Conservation (phyloP, 495 filamentous ascomycete species). For the Hypoxylon lenormandii region DNA sequence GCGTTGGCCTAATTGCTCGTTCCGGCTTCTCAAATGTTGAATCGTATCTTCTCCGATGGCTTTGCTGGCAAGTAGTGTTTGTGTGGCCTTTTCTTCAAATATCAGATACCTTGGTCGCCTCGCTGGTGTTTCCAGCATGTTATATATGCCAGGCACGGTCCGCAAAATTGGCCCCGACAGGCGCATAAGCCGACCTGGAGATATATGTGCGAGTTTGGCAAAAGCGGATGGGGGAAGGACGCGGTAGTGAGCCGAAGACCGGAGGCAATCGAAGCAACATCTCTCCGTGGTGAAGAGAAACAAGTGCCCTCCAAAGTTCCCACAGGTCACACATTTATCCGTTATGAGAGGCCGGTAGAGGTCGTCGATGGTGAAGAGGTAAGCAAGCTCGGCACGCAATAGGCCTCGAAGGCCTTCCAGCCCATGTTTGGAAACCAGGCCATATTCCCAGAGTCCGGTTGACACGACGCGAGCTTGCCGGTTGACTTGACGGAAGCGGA, state of each 20-base stretch:
- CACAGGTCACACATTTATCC: constrained; percentile 16
- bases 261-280: constrained; percentile 22
- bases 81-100: not conserved
- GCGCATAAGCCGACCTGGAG: not conserved
- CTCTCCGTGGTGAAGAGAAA: constrained; percentile 20
- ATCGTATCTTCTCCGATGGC: not conserved
- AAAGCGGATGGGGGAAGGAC: constrained; percentile 8
- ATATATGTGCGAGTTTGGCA: constrained; percentile 14
- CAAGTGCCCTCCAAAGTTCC: constrained; percentile 16
- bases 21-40: not conserved
- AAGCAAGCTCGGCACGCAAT: constrained; percentile 14
- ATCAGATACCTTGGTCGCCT: not conserved
- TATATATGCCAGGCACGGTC: constrained; percentile 9
- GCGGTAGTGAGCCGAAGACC: constrained; percentile 7
- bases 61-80: not conserved
- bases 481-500: constrained; percentile 18
- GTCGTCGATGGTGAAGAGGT: constrained; percentile 12
- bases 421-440: constrained; percentile 10
- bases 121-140: not conserved
- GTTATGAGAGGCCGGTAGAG: constrained; percentile 22
- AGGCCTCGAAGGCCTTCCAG: constrained; percentile 23
- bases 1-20: not conserved
- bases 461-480: constrained; percentile 9
- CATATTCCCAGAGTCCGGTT: constrained; percentile 12
- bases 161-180: not conserved